Percentiles rank a stretch among this genome's conserved stretches.
phyloP scores from a whole-genome alignment of 805 yeast genomes.

The Candida nanaspora region DNA sequence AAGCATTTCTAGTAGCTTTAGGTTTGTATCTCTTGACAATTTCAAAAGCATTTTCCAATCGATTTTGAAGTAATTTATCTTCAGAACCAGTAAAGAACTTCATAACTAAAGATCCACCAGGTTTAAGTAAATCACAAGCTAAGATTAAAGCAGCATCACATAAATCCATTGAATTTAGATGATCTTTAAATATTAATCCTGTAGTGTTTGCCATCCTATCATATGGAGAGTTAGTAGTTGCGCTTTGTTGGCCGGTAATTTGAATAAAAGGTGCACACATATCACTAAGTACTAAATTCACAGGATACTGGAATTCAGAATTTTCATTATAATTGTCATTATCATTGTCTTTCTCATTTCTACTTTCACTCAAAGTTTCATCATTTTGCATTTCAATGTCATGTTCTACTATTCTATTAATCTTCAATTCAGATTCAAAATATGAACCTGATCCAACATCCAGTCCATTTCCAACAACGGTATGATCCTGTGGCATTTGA shows the following conservation, averaged over 20 bases:
- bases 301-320: slow-evolving; percentile 24
- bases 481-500: neutral
- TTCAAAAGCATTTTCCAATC: slow-evolving; percentile 52
- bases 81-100: slow-evolving; percentile 83
- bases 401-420: neutral
- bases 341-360: neutral
- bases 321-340: neutral
- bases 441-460: neutral
- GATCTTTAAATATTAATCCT: slow-evolving; percentile 78
- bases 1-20: slow-evolving; percentile 67
- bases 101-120: slow-evolving; percentile 71
- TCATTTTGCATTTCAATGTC: too few species aligned
- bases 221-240: slow-evolving; percentile 72
- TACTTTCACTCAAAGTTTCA: too few species aligned
- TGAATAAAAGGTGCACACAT: slow-evolving; percentile 70
- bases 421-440: neutral
- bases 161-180: slow-evolving; percentile 76
- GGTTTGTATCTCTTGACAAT: slow-evolving; percentile 74
- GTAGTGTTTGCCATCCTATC: slow-evolving; percentile 91
- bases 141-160: slow-evolving; percentile 87
- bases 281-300: slow-evolving; percentile 71
- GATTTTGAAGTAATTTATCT: slow-evolving; percentile 53
- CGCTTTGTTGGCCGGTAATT: slow-evolving; percentile 41
- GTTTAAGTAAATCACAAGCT: slow-evolving; percentile 61
- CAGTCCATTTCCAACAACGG: too few species aligned